phyloP scores from a whole-genome alignment of 257 asterid species.

The Cinchona pubescens region DNA sequence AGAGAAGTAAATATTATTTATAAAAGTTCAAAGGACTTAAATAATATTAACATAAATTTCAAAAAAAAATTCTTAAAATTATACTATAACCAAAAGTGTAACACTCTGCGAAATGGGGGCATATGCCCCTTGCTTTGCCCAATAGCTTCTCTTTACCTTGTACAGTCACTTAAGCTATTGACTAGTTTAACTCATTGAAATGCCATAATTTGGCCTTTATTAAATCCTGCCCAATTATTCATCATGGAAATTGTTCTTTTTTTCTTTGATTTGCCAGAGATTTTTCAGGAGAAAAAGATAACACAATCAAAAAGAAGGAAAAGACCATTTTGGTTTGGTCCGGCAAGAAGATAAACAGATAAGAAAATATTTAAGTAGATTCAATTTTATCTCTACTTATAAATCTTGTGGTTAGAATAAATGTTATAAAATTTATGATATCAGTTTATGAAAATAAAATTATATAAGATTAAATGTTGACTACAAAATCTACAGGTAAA shows the following conservation, averaged over 20 bases:
- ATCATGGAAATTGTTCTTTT: neutral
- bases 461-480: too few relatives aligned
- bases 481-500: too few relatives aligned
- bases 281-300: too few relatives aligned
- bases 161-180: neutral
- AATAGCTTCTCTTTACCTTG: neutral
- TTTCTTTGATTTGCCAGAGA: neutral
- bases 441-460: too few relatives aligned
- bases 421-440: too few relatives aligned
- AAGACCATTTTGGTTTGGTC: constrained; percentile 1
- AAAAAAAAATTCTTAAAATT: too few relatives aligned
- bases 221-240: neutral
- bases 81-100: neutral
- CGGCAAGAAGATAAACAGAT: constrained; percentile 18
- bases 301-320: neutral
- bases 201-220: neutral
- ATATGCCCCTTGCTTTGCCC: neutral
- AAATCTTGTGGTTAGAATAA: too few relatives aligned
- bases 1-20: too few relatives aligned
- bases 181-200: neutral
- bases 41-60: too few relatives aligned
- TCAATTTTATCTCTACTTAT: too few relatives aligned
- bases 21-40: too few relatives aligned
- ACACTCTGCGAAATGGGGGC: neutral
- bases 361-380: too few relatives aligned